Evolutionary conservation across 768 basidiomycete species (phyloP).

Genomic region (Tremella mesenterica): DNA sequence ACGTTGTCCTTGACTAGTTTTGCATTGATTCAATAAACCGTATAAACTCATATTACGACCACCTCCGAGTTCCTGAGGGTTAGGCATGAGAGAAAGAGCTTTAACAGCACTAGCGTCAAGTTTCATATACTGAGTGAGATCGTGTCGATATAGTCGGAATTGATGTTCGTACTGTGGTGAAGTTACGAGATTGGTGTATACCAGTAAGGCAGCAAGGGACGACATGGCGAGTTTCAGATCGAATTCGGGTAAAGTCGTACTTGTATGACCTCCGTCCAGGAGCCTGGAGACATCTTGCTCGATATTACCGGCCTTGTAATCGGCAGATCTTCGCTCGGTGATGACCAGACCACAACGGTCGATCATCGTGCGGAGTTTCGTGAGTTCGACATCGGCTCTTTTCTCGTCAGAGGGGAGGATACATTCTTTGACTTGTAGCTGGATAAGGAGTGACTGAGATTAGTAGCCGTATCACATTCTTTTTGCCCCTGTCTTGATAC

Average conservation of each 20-base stretch:
- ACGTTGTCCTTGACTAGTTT: slow-evolving; percentile 86
- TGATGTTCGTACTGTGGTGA: slow-evolving; percentile 70
- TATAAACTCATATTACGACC: slow-evolving; percentile 79
- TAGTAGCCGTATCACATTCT: background rate
- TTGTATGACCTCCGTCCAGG: slow-evolving; percentile 50
- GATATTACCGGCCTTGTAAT: slow-evolving; percentile 72
- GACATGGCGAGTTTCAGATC: slow-evolving; percentile 67
- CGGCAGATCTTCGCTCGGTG: slow-evolving; percentile 81
- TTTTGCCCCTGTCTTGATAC: no score
- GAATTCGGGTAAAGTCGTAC: slow-evolving; percentile 59
- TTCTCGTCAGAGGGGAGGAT: slow-evolving; percentile 54
- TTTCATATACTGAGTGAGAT: slow-evolving; percentile 88
- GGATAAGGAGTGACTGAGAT: slow-evolving; percentile 77
- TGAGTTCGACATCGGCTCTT: slow-evolving; percentile 63
- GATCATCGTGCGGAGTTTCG: slow-evolving; percentile 73
- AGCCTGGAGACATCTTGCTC: slow-evolving; percentile 70
- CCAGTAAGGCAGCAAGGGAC: slow-evolving; percentile 69
- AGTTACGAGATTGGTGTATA: slow-evolving; percentile 68
- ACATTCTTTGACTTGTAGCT: slow-evolving; percentile 94
- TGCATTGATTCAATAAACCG: slow-evolving; percentile 86
- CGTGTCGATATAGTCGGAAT: slow-evolving; percentile 75
- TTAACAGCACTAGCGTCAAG: slow-evolving; percentile 89
- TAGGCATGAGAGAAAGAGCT: slow-evolving; percentile 76
- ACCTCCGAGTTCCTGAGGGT: slow-evolving; percentile 55
- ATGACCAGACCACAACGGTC: slow-evolving; percentile 85